phyloP scores from a whole-genome alignment of 2,329 filamentous ascomycete species.

The Rhinocladiella mackenziei region DNA sequence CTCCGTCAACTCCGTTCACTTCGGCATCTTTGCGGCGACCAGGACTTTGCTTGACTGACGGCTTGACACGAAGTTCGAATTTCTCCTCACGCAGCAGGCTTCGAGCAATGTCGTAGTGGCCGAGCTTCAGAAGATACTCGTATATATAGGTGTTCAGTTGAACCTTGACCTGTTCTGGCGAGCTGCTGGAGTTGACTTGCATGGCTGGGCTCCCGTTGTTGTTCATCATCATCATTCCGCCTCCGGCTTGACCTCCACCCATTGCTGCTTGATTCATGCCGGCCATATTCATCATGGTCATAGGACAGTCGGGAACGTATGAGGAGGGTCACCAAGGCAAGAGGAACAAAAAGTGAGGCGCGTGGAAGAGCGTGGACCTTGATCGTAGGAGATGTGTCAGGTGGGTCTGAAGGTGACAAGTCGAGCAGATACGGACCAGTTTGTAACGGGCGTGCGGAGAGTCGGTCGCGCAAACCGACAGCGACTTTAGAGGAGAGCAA shows the following conservation, averaged over 20 bases:
- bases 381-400: slow-evolving; percentile 15
- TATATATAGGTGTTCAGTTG: slow-evolving; percentile 64
- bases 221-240: slow-evolving; percentile 51
- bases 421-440: too few relatives aligned
- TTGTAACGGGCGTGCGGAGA: slow-evolving; percentile 20
- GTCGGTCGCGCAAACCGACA: slow-evolving; percentile 27
- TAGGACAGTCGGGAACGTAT: slow-evolving; percentile 1
- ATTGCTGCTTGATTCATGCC: slow-evolving; percentile 50
- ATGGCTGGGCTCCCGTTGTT: slow-evolving; percentile 44
- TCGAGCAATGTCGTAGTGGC: slow-evolving; percentile 78
- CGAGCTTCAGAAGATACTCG: slow-evolving; percentile 75
- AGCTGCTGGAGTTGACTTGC: slow-evolving; percentile 40
- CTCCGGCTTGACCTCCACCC: slow-evolving; percentile 54
- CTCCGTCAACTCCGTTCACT: slow-evolving; percentile 67
- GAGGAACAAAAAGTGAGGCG: neutral
- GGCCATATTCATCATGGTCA: slow-evolving; percentile 50
- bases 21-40: slow-evolving; percentile 64
- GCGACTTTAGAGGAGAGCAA: slow-evolving; percentile 24
- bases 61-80: slow-evolving; percentile 54
- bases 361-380: slow-evolving; percentile 8
- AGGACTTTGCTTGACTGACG: slow-evolving; percentile 63
- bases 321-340: slow-evolving; percentile 1
- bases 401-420: slow-evolving; percentile 15
- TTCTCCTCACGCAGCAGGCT: slow-evolving; percentile 63
- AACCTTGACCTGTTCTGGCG: slow-evolving; percentile 34